Evolutionary conservation across 2,329 filamentous ascomycete species (phyloP).

Genomic region (Curvularia verruculosa): DNA sequence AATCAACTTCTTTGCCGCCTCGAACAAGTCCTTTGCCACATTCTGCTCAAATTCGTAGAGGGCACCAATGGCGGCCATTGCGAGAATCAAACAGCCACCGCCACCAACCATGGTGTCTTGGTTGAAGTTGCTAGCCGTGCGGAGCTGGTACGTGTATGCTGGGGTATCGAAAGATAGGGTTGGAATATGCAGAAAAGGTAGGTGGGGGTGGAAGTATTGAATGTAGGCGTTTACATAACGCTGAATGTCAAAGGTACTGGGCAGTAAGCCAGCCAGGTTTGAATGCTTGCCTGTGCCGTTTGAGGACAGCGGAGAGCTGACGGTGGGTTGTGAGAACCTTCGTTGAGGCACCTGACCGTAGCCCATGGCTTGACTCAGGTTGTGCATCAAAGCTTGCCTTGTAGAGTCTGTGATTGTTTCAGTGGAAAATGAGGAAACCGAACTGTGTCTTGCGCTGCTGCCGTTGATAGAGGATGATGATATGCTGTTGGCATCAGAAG

Average conservation of each 20-base stretch:
- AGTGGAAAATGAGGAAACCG: conserved; percentile 65
- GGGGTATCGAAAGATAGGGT: conserved; percentile 89
- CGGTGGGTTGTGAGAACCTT: conserved; percentile 65
- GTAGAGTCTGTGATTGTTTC: conserved; percentile 71
- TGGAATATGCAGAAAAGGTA: conserved; percentile 92
- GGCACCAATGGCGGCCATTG: conserved; percentile 85
- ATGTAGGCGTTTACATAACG: conserved; percentile 91
- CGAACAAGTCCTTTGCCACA: conserved; percentile 84
- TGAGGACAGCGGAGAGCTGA: conserved; percentile 59
- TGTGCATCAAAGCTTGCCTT: conserved; percentile 66
- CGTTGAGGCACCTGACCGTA: conserved; percentile 57
- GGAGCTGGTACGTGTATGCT: conserved; percentile 65
- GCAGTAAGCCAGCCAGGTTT: conserved; percentile 65
- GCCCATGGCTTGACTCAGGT: conserved; percentile 64
- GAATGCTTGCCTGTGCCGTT: conserved; percentile 40
- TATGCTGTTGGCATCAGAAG: conserved; percentile 67
- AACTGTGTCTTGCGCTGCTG: conserved; percentile 68
- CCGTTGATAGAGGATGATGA: conserved; percentile 73
- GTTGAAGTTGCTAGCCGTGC: conserved; percentile 62
- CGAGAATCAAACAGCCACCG: conserved; percentile 83
- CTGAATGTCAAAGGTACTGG: conserved; percentile 83
- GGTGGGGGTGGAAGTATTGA: conserved; percentile 88
- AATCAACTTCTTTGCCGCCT: conserved; percentile 94
- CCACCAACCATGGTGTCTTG: conserved; percentile 69
- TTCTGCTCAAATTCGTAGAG: conserved; percentile 85